These are phyloP conservation scores for Vanderwaltozyma yarrowii DNA, from an alignment of 805 yeast species.

Conservation along the genomic window DNA sequence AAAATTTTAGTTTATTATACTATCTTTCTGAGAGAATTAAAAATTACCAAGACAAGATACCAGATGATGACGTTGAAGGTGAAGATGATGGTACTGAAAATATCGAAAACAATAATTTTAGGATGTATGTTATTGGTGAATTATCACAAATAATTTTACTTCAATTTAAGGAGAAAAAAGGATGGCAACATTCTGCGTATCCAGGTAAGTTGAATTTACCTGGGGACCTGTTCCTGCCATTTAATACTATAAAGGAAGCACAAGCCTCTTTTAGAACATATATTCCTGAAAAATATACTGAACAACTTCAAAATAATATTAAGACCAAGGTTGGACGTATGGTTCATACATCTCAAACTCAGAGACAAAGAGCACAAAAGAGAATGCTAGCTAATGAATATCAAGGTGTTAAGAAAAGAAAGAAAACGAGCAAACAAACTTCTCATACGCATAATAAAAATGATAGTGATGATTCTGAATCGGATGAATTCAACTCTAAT, in stretches of 20 bases:
- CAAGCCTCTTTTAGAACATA: slow-evolving; percentile 46
- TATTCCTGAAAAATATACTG: slow-evolving; percentile 39
- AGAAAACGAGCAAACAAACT: slow-evolving; percentile 5
- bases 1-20: slow-evolving; percentile 62
- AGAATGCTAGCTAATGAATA: slow-evolving; percentile 20
- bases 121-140: slow-evolving; percentile 60
- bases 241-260: slow-evolving; percentile 47
- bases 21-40: slow-evolving; percentile 71
- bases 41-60: slow-evolving; percentile 55
- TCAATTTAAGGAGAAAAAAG: slow-evolving; percentile 43
- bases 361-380: slow-evolving; percentile 24
- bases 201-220: slow-evolving; percentile 70
- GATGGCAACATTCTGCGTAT: slow-evolving; percentile 70
- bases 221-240: slow-evolving; percentile 57
- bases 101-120: slow-evolving; percentile 17
- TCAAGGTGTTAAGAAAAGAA: slow-evolving; percentile 8
- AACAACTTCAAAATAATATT: slow-evolving; percentile 28
- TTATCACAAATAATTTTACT: slow-evolving; percentile 57
- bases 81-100: slow-evolving; percentile 6
- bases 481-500: slow-evolving; percentile 12
- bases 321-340: slow-evolving; percentile 27
- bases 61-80: slow-evolving; percentile 25
- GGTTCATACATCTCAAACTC: slow-evolving; percentile 21
- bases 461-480: slow-evolving; percentile 9
- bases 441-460: background rate